Base-by-base conservation (phyloP, 331 rosid species). In the Malus hybrid region DNA sequence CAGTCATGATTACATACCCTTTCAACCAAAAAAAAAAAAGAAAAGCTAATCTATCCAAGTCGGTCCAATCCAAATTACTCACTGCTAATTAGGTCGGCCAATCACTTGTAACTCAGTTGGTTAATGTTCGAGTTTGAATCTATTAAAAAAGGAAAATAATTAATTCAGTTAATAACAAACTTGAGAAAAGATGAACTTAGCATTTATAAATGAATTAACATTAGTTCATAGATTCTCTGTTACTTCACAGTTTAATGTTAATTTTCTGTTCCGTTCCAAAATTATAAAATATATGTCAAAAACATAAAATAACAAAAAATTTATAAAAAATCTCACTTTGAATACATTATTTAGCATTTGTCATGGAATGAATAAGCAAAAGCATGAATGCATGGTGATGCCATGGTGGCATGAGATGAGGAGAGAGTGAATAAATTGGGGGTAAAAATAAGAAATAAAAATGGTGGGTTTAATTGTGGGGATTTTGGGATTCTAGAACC, bases 401-500 rank as follows among this genome's bases (percentile, higher is more conserved):
- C 12, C 58, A 24, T 66, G 57, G 78, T 61, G 79, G 82, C 76
- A 72, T 39, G 13, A 39, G 46, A 39, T 42, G 46, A 42, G 13
- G 52, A 33, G 62, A 50, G 20, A 22, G 73, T 9, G 68, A 44
- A 68, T 63, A 63, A 63, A 78, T 78, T 42, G 46, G 46, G 20
- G 73, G 72, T 68, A 62, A 70, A 64, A 9, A 26, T 6, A 6
- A 68, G 28, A 20, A 52, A 52, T 6, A 67, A 68, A 78, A 76
- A 63, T 76, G 70, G 52, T 64, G 78, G 63, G 30, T 74, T 68
- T 39, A 18, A 52, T 52, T 52, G 57, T 26, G 70, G 84, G 86
- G 70, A 80, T 84, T 86, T 77, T 68, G 82, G 79, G 81, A 67
- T 82, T 80, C 84, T 81, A 67, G 66, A 84, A 73, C 78, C 74